Percentiles rank a stretch among this genome's conserved stretches.
phyloP scores from a whole-genome alignment of 768 basidiomycete genomes.

The Mrakia hoshinonis region DNA sequence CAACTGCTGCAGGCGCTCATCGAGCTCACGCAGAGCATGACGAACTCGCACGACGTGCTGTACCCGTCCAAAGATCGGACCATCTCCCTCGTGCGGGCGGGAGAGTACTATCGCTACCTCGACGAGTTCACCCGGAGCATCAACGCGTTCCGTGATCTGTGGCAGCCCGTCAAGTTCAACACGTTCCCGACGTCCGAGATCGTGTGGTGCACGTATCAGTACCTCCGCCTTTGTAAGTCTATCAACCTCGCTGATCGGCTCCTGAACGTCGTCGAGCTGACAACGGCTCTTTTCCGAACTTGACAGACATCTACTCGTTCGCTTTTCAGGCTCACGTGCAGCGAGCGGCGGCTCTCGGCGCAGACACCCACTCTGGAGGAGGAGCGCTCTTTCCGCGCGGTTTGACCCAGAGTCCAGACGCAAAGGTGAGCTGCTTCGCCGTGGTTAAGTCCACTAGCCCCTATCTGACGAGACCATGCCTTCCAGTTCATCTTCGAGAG shows the following conservation, averaged over 20 bases:
- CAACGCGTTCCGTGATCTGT: conserved; percentile 13
- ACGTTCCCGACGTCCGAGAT: conserved; percentile 19
- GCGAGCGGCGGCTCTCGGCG: conserved; percentile 19
- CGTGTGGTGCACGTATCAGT: conserved; percentile 27
- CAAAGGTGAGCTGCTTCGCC: conserved; percentile 18
- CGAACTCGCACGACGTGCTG: conserved; percentile 30
- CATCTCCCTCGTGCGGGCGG: conserved; percentile 24
- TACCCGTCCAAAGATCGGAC: conserved; percentile 32
- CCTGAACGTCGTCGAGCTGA: neutral
- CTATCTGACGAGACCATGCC: too few relatives aligned
- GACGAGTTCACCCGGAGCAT: conserved; percentile 30
- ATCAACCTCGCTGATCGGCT: neutral
- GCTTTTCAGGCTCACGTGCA: conserved; percentile 32
- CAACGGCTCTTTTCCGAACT: neutral
- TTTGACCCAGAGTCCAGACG: conserved; percentile 28
- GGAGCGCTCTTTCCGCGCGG: conserved; percentile 31
- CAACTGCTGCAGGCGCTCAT: conserved; percentile 17
- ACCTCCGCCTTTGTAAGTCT: conserved; percentile 17
- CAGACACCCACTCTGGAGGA: neutral
- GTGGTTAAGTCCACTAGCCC: neutral
- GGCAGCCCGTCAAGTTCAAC: conserved; percentile 15
- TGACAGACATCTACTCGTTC: conserved; percentile 30
- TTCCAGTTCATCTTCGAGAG: conserved; percentile 31
- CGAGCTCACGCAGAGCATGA: conserved; percentile 32
- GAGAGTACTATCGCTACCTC: conserved; percentile 31